Percentiles rank a stretch among this genome's conserved stretches.
phyloP scores from a whole-genome alignment of 73 alveolate species.

The Tetrahymena malaccensis region DNA sequence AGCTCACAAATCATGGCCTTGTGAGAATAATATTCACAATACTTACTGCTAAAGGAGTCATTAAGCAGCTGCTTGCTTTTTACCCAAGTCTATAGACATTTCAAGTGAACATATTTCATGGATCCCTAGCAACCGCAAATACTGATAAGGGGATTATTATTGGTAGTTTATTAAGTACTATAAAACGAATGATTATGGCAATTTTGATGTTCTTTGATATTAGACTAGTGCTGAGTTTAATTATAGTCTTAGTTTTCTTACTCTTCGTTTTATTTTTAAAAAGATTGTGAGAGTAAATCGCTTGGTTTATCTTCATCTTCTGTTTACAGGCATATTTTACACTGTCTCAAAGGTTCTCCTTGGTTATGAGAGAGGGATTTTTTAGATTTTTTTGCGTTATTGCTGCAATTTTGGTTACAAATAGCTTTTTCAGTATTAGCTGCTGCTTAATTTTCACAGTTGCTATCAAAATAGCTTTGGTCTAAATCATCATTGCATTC shows the following conservation, averaged over 20 bases:
- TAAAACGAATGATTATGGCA: neutral
- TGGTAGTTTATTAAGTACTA: neutral
- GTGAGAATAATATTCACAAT: neutral
- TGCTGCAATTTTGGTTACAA: neutral
- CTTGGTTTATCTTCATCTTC: neutral
- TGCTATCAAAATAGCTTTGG: neutral
- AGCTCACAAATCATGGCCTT: neutral
- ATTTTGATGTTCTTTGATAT: neutral
- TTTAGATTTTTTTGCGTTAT: neutral
- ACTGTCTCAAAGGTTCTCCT: neutral
- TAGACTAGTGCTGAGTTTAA: neutral
- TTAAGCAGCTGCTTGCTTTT: neutral
- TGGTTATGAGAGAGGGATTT: neutral
- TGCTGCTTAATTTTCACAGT: neutral
- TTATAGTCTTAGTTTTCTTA: neutral
- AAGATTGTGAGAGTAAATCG: neutral
- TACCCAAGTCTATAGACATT: neutral
- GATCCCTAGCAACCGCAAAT: conserved; percentile 41
- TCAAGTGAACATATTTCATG: conserved; percentile 12
- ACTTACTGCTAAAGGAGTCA: neutral
- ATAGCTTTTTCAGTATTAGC: neutral
- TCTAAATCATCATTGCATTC: neutral
- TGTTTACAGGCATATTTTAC: neutral
- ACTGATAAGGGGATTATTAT: conserved; percentile 23
- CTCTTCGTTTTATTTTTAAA: neutral